Evolutionary conservation across 306 rosid genomes (phyloP).

Genomic region (Sicyos edulis): DNA sequence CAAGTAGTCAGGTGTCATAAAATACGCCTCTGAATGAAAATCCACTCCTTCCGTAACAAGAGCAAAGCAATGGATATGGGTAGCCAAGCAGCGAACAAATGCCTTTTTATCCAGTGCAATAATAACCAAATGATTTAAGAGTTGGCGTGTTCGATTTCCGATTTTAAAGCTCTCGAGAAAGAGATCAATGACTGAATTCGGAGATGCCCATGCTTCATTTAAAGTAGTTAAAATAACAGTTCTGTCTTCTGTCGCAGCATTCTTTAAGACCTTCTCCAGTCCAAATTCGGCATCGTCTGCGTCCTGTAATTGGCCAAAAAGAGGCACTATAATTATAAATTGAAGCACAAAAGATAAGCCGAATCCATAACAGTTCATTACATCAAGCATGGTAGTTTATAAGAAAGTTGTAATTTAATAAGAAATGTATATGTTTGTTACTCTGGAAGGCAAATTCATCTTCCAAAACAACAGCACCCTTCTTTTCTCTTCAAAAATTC

Average conservation of each 20-base stretch:
- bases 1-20: conserved; percentile 84
- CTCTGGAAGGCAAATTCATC: neutral
- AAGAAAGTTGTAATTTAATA: neutral
- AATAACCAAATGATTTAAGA: conserved; percentile 77
- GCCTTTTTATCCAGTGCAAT: conserved; percentile 75
- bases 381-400: neutral
- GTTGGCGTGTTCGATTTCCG: conserved; percentile 54
- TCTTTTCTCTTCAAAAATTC: neutral
- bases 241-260: conserved; percentile 65
- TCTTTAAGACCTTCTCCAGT: conserved; percentile 53
- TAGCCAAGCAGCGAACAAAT: conserved; percentile 60
- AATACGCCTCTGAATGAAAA: conserved; percentile 67
- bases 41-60: conserved; percentile 63
- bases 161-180: conserved; percentile 88
- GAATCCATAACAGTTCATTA: neutral
- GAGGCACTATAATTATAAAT: conserved; percentile 9
- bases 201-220: conserved; percentile 96
- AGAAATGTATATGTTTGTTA: neutral
- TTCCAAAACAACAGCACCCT: neutral
- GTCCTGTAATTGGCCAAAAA: conserved; percentile 35
- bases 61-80: conserved; percentile 66
- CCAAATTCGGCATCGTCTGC: conserved; percentile 42
- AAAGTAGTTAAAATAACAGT: conserved; percentile 87
- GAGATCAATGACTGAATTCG: conserved; percentile 68
- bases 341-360: neutral